Conservation (phyloP, 2,329 filamentous ascomycete genomes). For the Colletotrichum endophyticum region DNA sequence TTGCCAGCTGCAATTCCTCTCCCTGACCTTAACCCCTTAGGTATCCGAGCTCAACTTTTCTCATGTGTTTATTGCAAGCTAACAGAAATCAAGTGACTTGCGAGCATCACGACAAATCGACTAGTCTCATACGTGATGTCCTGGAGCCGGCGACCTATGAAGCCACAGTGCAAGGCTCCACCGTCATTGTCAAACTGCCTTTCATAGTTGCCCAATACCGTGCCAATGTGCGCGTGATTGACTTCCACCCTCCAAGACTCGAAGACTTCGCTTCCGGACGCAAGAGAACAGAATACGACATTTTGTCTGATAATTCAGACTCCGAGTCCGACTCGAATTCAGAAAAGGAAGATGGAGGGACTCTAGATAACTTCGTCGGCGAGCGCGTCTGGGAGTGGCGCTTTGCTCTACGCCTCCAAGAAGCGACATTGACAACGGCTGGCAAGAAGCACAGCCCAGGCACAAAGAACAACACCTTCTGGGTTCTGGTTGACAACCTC, state of each 20-base stretch:
- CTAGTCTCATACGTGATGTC: slow-evolving; percentile 43
- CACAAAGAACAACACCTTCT: slow-evolving; percentile 48
- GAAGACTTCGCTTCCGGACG: slow-evolving; percentile 70
- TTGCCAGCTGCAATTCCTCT: slow-evolving; percentile 27
- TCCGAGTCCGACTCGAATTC: slow-evolving; percentile 25
- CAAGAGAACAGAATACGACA: slow-evolving; percentile 50
- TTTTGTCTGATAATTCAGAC: slow-evolving; percentile 50
- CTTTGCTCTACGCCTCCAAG: slow-evolving; percentile 81
- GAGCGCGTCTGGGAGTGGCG: slow-evolving; percentile 76
- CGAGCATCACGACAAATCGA: slow-evolving; percentile 43
- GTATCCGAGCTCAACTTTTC: slow-evolving; percentile 21
- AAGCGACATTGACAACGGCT: slow-evolving; percentile 48
- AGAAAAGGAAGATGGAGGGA: slow-evolving; percentile 30
- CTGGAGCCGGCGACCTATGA: slow-evolving; percentile 43
- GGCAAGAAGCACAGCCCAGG: slow-evolving; percentile 35
- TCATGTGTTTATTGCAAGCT: neutral
- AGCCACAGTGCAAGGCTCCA: slow-evolving; percentile 44
- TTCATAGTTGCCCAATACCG: slow-evolving; percentile 79
- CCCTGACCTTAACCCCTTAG: slow-evolving; percentile 33
- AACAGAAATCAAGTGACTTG: slow-evolving; percentile 45
- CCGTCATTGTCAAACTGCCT: slow-evolving; percentile 56
- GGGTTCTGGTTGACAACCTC: slow-evolving; percentile 70
- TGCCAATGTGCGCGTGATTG: slow-evolving; percentile 75
- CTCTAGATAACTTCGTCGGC: slow-evolving; percentile 27
- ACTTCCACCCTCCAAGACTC: slow-evolving; percentile 75